Evolutionary conservation across 2,329 filamentous ascomycete species (phyloP).

Genomic region (Lasiodiplodia citricola): DNA sequence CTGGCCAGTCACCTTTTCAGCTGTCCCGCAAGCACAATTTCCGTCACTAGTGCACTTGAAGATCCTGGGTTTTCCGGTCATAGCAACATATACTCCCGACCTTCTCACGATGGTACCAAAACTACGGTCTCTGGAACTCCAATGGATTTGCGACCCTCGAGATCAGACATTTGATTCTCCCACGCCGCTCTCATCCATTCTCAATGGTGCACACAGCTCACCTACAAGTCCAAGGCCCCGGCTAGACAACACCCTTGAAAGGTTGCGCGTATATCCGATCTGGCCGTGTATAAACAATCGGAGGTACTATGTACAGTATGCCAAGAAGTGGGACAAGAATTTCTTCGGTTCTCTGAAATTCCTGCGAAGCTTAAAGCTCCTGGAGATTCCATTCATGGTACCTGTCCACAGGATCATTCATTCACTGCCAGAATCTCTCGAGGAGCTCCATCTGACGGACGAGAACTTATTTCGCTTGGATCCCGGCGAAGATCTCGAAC

Average conservation of each 20-base stretch:
- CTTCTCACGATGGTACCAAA: background rate
- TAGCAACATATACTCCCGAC: background rate
- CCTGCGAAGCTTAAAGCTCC: background rate
- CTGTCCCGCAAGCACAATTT: background rate
- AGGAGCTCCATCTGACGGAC: background rate
- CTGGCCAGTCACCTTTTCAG: background rate
- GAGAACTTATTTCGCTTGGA: background rate
- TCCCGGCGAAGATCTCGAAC: rapidly evolving
- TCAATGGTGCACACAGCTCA: background rate
- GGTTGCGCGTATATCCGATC: background rate
- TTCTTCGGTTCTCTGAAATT: background rate
- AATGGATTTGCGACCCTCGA: too few species aligned
- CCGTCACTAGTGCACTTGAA: background rate
- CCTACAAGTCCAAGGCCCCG: background rate
- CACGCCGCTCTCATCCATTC: background rate
- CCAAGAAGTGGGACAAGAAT: background rate
- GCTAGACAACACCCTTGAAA: background rate
- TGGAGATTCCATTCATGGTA: background rate
- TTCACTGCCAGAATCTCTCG: background rate
- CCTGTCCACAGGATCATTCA: background rate
- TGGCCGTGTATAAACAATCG: too few species aligned
- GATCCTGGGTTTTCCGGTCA: background rate
- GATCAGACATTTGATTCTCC: background rate
- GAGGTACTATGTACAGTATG: too few species aligned
- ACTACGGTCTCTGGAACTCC: background rate